Conservation (phyloP, 2,329 filamentous ascomycete species). For the Neurospora sp. region DNA sequence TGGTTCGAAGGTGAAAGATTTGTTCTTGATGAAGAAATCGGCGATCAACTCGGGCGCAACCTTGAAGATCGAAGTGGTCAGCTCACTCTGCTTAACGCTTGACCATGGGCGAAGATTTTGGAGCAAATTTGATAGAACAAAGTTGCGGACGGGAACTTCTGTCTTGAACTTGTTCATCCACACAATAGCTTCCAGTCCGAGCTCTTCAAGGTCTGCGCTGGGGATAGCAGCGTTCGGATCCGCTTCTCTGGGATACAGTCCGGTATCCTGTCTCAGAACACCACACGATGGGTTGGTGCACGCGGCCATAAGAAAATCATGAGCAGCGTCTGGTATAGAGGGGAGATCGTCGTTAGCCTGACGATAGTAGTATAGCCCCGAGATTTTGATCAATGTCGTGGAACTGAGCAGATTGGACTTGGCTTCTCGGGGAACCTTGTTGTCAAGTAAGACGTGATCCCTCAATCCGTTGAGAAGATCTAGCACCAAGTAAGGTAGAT, state of each 20-base stretch:
- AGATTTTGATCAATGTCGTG: constrained; percentile 60
- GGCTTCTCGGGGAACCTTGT: constrained; percentile 57
- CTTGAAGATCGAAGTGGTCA: constrained; percentile 70
- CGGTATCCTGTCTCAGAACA: constrained; percentile 63
- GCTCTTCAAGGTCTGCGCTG: constrained; percentile 37
- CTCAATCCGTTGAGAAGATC: constrained; percentile 67
- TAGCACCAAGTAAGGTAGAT: constrained; percentile 62
- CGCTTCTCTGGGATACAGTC: constrained; percentile 70
- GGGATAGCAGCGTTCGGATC: constrained; percentile 41
- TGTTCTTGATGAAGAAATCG: constrained; percentile 75
- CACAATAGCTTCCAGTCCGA: constrained; percentile 59
- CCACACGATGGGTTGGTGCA: constrained; percentile 68
- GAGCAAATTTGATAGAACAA: constrained; percentile 66
- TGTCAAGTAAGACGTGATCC: constrained; percentile 62
- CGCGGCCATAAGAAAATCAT: constrained; percentile 63
- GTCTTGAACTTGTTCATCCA: constrained; percentile 59
- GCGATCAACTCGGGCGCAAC: constrained; percentile 78
- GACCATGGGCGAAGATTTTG: constrained; percentile 75
- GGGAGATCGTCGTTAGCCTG: constrained; percentile 29
- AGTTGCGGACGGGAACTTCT: constrained; percentile 67
- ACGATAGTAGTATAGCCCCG: constrained; percentile 58
- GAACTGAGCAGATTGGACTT: constrained; percentile 72
- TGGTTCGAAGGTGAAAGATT: constrained; percentile 76
- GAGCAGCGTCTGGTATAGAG: constrained; percentile 56
- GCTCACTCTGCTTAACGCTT: constrained; percentile 67